Evolutionary conservation across 805 yeast genomes (phyloP).

Genomic region (Isabelozyma gotoi): DNA sequence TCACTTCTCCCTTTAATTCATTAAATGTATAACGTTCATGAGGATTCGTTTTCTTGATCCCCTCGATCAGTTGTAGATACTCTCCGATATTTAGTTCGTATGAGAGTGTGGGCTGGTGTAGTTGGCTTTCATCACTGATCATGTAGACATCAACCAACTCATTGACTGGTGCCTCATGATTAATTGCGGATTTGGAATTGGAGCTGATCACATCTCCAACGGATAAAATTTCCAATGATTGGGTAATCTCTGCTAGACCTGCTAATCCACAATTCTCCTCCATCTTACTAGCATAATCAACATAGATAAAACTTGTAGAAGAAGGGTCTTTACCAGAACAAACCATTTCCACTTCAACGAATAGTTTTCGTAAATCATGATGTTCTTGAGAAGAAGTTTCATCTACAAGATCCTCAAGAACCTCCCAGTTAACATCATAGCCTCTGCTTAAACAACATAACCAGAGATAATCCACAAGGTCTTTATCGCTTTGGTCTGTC

Average conservation of each 20-base stretch:
- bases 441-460: slow-evolving; percentile 37
- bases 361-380: slow-evolving; percentile 47
- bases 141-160: slow-evolving; percentile 33
- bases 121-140: slow-evolving; percentile 30
- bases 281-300: background rate
- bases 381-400: slow-evolving; percentile 14
- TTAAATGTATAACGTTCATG: slow-evolving; percentile 7
- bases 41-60: background rate
- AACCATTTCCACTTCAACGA: slow-evolving; percentile 45
- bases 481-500: slow-evolving; percentile 5
- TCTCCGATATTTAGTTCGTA: slow-evolving; percentile 39
- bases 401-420: slow-evolving; percentile 26
- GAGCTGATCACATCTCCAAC: slow-evolving; percentile 26
- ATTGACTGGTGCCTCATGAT: slow-evolving; percentile 27
- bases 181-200: slow-evolving; percentile 23
- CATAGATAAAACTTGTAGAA: background rate
- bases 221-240: slow-evolving; percentile 21
- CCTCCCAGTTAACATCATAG: slow-evolving; percentile 25
- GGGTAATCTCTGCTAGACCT: background rate
- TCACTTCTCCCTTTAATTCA: slow-evolving; percentile 8
- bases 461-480: slow-evolving; percentile 39
- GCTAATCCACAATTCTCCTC: background rate
- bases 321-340: slow-evolving; percentile 20
- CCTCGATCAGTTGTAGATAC: slow-evolving; percentile 6
- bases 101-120: slow-evolving; percentile 29